Percentiles rank a stretch among this genome's conserved stretches.
phyloP scores from a whole-genome alignment of 2,329 filamentous ascomycete genomes.

The Ciborinia camelliae region DNA sequence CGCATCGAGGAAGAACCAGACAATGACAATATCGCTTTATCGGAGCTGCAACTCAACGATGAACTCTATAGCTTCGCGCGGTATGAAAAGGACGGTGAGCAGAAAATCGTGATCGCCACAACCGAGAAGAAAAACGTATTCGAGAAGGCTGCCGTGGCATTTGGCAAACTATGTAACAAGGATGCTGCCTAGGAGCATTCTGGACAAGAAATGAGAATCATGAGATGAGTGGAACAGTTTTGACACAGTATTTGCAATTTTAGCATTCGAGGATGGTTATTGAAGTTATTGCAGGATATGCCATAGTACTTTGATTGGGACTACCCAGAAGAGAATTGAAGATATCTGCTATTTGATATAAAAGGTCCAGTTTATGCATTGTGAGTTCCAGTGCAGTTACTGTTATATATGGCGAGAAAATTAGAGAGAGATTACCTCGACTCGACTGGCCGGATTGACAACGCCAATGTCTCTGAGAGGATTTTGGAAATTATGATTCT shows the following conservation, averaged over 20 bases:
- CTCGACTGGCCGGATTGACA: background rate
- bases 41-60: constrained; percentile 4
- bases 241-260: constrained; percentile 10
- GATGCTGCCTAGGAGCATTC: background rate
- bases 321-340: constrained; percentile 1
- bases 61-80: constrained; percentile 6
- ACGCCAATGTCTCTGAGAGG: background rate
- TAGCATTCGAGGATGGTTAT: constrained; percentile 5
- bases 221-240: background rate
- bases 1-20: background rate
- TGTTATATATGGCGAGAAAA: background rate
- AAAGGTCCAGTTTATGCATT: background rate
- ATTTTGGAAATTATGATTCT: background rate
- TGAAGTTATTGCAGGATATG: constrained; percentile 1
- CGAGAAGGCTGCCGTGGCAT: constrained; percentile 4
- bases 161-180: constrained; percentile 2
- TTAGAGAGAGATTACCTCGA: background rate
- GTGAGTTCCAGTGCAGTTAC: background rate
- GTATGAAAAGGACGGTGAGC: constrained; percentile 9
- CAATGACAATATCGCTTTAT: constrained; percentile 6
- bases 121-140: constrained; percentile 4
- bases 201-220: background rate
- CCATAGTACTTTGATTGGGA: background rate
- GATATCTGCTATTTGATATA: background rate
- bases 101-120: background rate